These are phyloP conservation scores for Annulohypoxylon truncatum DNA, from an alignment of 2,329 filamentous ascomycete genomes.

Conservation along the genomic window DNA sequence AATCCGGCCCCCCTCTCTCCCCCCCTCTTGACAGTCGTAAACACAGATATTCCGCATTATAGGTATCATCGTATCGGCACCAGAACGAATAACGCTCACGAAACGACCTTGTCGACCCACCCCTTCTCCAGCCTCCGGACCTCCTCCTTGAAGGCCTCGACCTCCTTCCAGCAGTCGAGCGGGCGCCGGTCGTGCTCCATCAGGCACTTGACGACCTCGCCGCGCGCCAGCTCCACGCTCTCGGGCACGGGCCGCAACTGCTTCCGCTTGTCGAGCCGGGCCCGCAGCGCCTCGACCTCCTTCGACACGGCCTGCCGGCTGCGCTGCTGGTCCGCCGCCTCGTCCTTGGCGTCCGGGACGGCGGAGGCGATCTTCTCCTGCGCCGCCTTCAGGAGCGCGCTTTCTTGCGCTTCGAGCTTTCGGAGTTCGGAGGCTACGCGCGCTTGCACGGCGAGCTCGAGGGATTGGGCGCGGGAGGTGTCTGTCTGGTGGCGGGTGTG, in stretches of 20 bases:
- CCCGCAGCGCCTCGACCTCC: slow-evolving; percentile 69
- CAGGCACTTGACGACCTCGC: slow-evolving; percentile 82
- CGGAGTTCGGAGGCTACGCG: slow-evolving; percentile 89
- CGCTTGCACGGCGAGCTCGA: slow-evolving; percentile 88
- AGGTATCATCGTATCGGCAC: neutral
- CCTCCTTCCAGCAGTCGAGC: slow-evolving; percentile 94
- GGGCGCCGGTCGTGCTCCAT: slow-evolving; percentile 86
- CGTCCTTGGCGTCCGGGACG: slow-evolving; percentile 43
- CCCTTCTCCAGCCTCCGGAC: slow-evolving; percentile 85
- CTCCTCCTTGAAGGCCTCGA: slow-evolving; percentile 89
- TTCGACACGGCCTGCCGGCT: slow-evolving; percentile 65
- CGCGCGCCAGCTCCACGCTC: slow-evolving; percentile 77
- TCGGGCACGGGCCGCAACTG: slow-evolving; percentile 76
- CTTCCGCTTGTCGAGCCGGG: slow-evolving; percentile 71
- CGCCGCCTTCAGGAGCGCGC: slow-evolving; percentile 74
- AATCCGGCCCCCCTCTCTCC: neutral
- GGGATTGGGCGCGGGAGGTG: slow-evolving; percentile 81
- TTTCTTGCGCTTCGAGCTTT: slow-evolving; percentile 77
- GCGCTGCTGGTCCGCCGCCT: slow-evolving; percentile 44
- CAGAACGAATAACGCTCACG: slow-evolving; percentile 31
- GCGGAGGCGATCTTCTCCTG: slow-evolving; percentile 64
- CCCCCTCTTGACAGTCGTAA: neutral
- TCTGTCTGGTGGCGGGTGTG: slow-evolving; percentile 75
- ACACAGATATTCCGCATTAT: neutral
- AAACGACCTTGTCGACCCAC: slow-evolving; percentile 86